Evolutionary conservation across 2,329 filamentous ascomycete species (phyloP), one percentile per base, ranked within the genome.

Genomic region (Fusarium protoensiforme): DNA sequence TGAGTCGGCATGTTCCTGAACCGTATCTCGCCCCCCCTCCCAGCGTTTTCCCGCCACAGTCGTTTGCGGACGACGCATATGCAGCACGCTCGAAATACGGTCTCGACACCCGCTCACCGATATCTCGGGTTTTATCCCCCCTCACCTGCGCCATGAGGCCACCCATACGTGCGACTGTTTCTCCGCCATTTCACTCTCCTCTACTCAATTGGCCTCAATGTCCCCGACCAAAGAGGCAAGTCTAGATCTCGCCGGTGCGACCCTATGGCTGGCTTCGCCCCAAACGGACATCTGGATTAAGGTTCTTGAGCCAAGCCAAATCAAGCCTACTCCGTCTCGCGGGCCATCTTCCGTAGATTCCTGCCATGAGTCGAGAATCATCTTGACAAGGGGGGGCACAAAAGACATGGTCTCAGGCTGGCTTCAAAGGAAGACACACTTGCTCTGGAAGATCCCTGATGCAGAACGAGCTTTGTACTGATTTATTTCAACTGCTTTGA

Each of bases 231-330:
- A 65, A 41, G 18, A 67, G 59, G 31, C 48, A 68, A 71, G 63
- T 48, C 71, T 60, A 48, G 46, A 68, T 53, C 63, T 60, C 41
- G 35, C 39, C 63, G 38, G 54, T 72, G 46, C 63, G 36, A 65
- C 63, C 46, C 62, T 65, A 31, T 29, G 20, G 41, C 64, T 61
- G 73, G 35, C 69, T 73, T 68, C 68, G 73, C 70, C 67, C 59
- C 54, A 69, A 61, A 29, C 70, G 61, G 61, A 60, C 64, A 71
- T 67, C 31, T 65, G 69, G 60, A 73, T 67, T 76, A 76, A 75
- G 66, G 74, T 76, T 76, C 60, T 67, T 29, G 69, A 56, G 53
- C 65, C 70, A 72, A 73, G 35, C 72, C 72, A 29, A 69, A 75
- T 67, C 7, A 57, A 73, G 74, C 41, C 38, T 57, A 65, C 64